Base-by-base conservation (phyloP, 129 eudicot species). In the Tagetes patula region DNA sequence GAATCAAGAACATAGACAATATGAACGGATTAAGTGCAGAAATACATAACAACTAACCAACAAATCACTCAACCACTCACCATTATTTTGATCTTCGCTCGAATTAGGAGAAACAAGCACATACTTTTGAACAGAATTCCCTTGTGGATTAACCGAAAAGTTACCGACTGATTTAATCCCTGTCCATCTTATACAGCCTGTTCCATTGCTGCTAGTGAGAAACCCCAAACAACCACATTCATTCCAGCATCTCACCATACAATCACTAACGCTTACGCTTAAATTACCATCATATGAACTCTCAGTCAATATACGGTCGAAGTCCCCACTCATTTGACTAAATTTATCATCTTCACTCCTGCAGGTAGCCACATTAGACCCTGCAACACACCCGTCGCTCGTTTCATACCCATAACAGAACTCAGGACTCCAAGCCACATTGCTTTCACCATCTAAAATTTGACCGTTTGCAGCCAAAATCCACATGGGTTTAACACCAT, bases 171-270 rank as follows among this genome's bases (percentile, higher is more conserved):
- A 45, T 69, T 58, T 70, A 4, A 6, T 53, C 14, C 82, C 82
- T 0, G 41, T 54, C 80, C 68, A 79, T 31, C 34, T 58, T 8
- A 37, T 3, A 38, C 89, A 85, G 11, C 83, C 78, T 20, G 67
- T 64, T 37, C 65, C 82, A 75, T 72, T 79, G 27, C 59, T 49
- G 38, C 48, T 30, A 36, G 36, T 20, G 6, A 0, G 27, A 55
- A 40, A 87, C 58, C 71, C 93, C 64, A 74, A 42, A 71, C 92
- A 87, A 1, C 59, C 33, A 41, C 89, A 87, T 40, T 87, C 76
- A 32, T 84, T 69, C 93, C 84, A 87, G 42, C 93, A 87, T 12
- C 8, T 74, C 37, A 65, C 81, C 79, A 66, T 79, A 67, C 92
- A 84, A 64, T 87, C 92, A 68, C 89, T 77, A 43, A 70, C 1